Conservation (phyloP, 176 grass and related monocot species). For the Musa troglodytarum region DNA sequence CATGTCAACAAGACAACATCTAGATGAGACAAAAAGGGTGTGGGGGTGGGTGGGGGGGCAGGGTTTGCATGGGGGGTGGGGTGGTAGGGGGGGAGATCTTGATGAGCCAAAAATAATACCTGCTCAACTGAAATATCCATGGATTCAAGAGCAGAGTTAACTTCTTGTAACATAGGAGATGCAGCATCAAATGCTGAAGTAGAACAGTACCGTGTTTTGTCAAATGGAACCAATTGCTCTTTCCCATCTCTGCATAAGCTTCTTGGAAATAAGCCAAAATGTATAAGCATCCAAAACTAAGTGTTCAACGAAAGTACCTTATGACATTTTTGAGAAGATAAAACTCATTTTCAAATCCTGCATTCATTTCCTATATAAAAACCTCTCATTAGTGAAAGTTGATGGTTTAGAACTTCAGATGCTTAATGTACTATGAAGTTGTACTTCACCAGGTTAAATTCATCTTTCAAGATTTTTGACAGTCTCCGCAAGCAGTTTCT, state of each 20-base stretch:
- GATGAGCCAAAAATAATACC: constrained; percentile 21
- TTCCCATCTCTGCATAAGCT: constrained; percentile 48
- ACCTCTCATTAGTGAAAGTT: constrained; percentile 18
- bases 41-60: too few species aligned
- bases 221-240: constrained; percentile 74
- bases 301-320: constrained; percentile 40
- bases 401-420: not conserved
- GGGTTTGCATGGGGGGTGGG: too few species aligned
- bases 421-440: not conserved
- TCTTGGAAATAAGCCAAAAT: constrained; percentile 16
- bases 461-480: constrained; percentile 59
- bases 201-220: constrained; percentile 66
- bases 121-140: constrained; percentile 78
- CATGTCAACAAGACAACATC: not conserved
- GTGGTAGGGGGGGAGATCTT: not conserved
- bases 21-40: not conserved
- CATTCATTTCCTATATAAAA: constrained; percentile 58
- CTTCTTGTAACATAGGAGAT: constrained; percentile 65
- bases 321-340: constrained; percentile 67
- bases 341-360: constrained; percentile 97
- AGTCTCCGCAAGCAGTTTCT: constrained; percentile 63
- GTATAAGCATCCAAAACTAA: constrained; percentile 4
- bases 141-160: constrained; percentile 60
- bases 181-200: constrained; percentile 74
- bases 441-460: constrained; percentile 65